These are phyloP conservation scores for Aspergillus sergii DNA, from an alignment of 2,329 filamentous ascomycete species.

Conservation along the genomic window DNA sequence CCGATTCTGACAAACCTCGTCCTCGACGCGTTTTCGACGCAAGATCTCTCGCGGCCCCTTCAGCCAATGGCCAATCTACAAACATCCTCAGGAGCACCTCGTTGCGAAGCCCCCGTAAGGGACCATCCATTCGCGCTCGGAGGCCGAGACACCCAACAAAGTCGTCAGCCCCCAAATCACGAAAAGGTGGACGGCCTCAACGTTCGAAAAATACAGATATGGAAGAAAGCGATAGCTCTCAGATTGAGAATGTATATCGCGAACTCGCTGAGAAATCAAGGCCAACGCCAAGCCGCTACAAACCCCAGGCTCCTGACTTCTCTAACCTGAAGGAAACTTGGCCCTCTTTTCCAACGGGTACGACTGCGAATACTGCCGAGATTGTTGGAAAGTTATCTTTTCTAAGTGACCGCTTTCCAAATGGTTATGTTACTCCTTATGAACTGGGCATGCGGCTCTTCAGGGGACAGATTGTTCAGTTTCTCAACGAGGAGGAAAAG, in stretches of 20 bases:
- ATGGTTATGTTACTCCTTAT: slow-evolving; percentile 38
- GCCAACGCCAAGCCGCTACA: slow-evolving; percentile 37
- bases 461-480: slow-evolving; percentile 41
- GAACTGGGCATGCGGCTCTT: slow-evolving; percentile 42
- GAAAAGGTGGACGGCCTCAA: slow-evolving; percentile 14
- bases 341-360: slow-evolving; percentile 41
- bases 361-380: slow-evolving; percentile 29
- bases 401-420: slow-evolving; percentile 37
- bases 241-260: slow-evolving; percentile 32
- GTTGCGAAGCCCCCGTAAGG: slow-evolving; percentile 24
- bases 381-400: slow-evolving; percentile 39
- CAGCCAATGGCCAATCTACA: slow-evolving; percentile 27
- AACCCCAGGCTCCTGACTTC: slow-evolving; percentile 35
- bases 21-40: slow-evolving; percentile 39
- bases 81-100: slow-evolving; percentile 36
- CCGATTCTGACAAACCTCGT: slow-evolving; percentile 21
- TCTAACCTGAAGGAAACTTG: slow-evolving; percentile 40
- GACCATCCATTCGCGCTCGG: slow-evolving; percentile 22
- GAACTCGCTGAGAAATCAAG: slow-evolving; percentile 34
- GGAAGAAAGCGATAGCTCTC: slow-evolving; percentile 28
- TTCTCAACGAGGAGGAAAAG: slow-evolving; percentile 41
- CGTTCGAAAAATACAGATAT: slow-evolving; percentile 19
- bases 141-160: slow-evolving; percentile 23
- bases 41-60: slow-evolving; percentile 38
- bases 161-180: slow-evolving; percentile 14